Conservation (phyloP, 2,329 filamentous ascomycete genomes). For the Talaromyces sp. region DNA sequence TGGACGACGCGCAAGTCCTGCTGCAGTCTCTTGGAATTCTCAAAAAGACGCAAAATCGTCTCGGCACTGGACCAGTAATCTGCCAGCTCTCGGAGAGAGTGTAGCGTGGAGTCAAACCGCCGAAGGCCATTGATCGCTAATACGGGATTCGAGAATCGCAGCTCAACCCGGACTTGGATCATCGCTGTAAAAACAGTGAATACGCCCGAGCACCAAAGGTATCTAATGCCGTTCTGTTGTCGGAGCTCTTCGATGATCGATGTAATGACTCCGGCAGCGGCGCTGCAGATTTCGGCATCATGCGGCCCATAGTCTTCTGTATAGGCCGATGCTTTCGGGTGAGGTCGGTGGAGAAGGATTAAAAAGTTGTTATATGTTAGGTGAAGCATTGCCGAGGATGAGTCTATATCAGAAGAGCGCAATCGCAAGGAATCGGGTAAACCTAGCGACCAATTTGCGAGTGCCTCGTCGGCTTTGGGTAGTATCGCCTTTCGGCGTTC, state of each 20-base stretch:
- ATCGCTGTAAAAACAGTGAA: conserved; percentile 43
- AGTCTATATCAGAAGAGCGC: conserved; percentile 36
- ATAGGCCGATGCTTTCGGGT: conserved; percentile 38
- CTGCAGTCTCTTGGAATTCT: conserved; percentile 39
- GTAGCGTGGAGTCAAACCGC: conserved; percentile 38
- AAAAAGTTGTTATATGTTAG: conserved; percentile 43
- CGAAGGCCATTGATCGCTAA: conserved; percentile 42
- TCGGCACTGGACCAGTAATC: conserved; percentile 40
- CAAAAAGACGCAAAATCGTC: conserved; percentile 39
- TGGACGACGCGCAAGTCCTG: conserved; percentile 36
- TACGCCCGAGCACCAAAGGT: conserved; percentile 40
- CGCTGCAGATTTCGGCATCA: conserved; percentile 43
- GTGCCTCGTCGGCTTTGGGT: conserved; percentile 35
- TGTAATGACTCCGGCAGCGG: conserved; percentile 40
- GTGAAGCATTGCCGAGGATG: conserved; percentile 42
- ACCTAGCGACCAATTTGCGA: conserved; percentile 39
- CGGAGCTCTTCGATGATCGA: conserved; percentile 43
- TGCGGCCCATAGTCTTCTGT: conserved; percentile 42
- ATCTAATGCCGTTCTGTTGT: conserved; percentile 37
- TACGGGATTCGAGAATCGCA: conserved; percentile 42
- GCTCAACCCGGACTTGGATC: conserved; percentile 43
- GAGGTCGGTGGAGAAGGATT: conserved; percentile 41
- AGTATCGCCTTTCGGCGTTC: conserved; percentile 38
- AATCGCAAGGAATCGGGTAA: conserved; percentile 38
- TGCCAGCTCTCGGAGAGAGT: conserved; percentile 37